Base-by-base conservation (phyloP, 257 asterid species). In the Ilex aquifolium region DNA sequence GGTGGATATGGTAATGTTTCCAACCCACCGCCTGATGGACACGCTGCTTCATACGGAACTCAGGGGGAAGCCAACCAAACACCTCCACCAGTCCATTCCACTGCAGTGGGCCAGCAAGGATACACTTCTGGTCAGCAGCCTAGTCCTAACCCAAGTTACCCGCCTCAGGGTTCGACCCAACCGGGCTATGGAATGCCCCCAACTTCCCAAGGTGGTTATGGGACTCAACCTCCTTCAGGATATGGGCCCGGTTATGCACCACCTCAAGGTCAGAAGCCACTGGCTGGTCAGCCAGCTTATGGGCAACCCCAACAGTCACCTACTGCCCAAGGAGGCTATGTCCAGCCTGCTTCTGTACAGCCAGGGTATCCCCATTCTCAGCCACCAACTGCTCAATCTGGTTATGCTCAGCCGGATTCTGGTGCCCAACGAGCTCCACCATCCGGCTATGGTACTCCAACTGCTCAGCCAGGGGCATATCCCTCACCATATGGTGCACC, bases 1-100 rank as follows among this genome's bases (percentile, higher is more conserved):
- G 85, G 84, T 36, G 42, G 42, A 13, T 91, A 91, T 60, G 83
- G 87, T 58, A 81, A 75, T 59, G 65, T 70, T 54, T 29, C 81
- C 55, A 76, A 72, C 58, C 75, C 81, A 46, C 42, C 77, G 42
- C 68, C 69, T 11, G 98, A 87, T 12, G 79, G 83, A 39, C 82
- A 82, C 29, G 59, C 84, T 32, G 39, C 95, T 44, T 71, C 91
- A 0, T 83, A 81, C 65, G 95, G 85, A 70, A 46, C 90, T 13
- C 94, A 82, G 61, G 82, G 89, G n/a, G 97, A 86, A 58, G 69
- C 76, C 55, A 75, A 50, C 74, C 95, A 87, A 66, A 85, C 90
- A 13, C 85, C 95, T 36, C 74, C 86, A 32, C 76, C 89, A 1
- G 85, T 53, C 48, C 95, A 76, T 74, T 57, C 95, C 0, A 59